These are phyloP conservation scores for Fonsecaea pugnacius DNA, from an alignment of 2,329 filamentous ascomycete genomes.

Conservation along the genomic window DNA sequence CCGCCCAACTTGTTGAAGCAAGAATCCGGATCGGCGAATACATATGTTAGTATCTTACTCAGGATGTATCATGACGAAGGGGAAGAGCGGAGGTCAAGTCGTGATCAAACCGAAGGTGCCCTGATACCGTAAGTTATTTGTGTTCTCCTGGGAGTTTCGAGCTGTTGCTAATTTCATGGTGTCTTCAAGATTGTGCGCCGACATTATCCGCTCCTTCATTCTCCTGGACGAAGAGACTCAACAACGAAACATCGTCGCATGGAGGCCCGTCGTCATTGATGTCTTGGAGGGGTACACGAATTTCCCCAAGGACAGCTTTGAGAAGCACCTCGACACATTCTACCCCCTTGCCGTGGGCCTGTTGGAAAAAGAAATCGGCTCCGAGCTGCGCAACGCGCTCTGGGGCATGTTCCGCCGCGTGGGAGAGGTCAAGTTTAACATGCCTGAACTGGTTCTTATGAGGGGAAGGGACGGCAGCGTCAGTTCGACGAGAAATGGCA, in stretches of 20 bases:
- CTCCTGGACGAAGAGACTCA: constrained; percentile 92
- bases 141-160: constrained; percentile 7
- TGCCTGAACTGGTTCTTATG: constrained; percentile 42
- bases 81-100: constrained; percentile 77
- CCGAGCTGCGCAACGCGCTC: constrained; percentile 77
- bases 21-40: constrained; percentile 87
- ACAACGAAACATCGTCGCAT: constrained; percentile 94
- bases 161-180: background rate
- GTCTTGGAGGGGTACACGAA: constrained; percentile 90
- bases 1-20: constrained; percentile 97
- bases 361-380: constrained; percentile 76
- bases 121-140: constrained; percentile 70
- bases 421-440: constrained; percentile 71
- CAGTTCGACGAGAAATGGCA: constrained; percentile 29
- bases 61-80: constrained; percentile 94
- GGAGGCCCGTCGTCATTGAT: constrained; percentile 95
- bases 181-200: constrained; percentile 72
- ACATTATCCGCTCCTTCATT: constrained; percentile 86
- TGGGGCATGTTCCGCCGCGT: constrained; percentile 78
- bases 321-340: constrained; percentile 77
- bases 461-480: constrained; percentile 34
- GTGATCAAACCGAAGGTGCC: constrained; percentile 84
- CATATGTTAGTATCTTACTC: constrained; percentile 94
- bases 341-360: constrained; percentile 85
- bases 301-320: constrained; percentile 80